Evolutionary conservation across 768 basidiomycete species (phyloP), one percentile per base, ranked within the genome.

Genomic region (Amanita pseudoporphyria): DNA sequence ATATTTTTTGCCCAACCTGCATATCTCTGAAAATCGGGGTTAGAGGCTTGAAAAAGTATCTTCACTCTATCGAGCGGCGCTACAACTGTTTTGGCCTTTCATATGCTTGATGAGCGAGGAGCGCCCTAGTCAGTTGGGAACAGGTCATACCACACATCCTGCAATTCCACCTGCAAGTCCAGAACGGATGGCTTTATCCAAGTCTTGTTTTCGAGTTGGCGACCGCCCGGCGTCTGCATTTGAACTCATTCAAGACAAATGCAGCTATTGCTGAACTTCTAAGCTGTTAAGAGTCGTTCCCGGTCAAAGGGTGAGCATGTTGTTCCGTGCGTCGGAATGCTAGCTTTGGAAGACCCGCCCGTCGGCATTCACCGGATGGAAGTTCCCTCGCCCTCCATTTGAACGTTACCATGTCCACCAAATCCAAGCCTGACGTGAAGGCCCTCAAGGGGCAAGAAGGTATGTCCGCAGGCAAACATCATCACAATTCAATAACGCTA

Each of bases 21-120:
- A 68, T 94, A 98, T 64, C 92, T 89, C 62, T 80, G 77, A 62
- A 87, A 99, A 52, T 98, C 95, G 6, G 88, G 87, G 64, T 95
- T 96, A 6, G 90, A 90, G 0, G 96, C 91, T 64, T 99, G 95
- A 62, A 98, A 96, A 43, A 99, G 82, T 58, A 99, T 99, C 71
- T 99, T 99, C 57, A 99, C 94, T 62, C 96, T 76, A 64, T 99
- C 96, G 43, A 99, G 76, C 3, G 96, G 96, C 16, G 96, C 96
- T 38, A 96, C 89, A 28, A 84, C 84, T 10, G 92, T 91, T 68
- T 95, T 95, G 43, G 93, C 92, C 94, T 95, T 55, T 40, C 18
- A 47, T 3, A 3, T 13, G 4, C 36, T 28, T 45, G 54, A 39
- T 56, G 52, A 58, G 42, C 45, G 32, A 6, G 42, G 48, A 35